Evolutionary conservation across 225 moss, liverwort and hornwort genomes (phyloP).

Genomic region (Physcomitrium patens): DNA sequence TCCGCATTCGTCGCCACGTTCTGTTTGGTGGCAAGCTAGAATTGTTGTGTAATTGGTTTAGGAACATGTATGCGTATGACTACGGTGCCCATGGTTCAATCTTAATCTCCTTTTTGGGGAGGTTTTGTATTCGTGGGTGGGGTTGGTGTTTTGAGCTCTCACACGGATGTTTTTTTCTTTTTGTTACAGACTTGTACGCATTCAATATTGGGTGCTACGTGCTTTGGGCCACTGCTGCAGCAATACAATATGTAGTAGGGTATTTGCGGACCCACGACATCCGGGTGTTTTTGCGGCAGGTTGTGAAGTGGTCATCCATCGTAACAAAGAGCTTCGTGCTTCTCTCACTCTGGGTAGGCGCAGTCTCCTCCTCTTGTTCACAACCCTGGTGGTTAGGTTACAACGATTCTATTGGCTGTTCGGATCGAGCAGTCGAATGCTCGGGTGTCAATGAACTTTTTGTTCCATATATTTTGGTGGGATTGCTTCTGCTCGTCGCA

Average conservation of each 20-base stretch:
- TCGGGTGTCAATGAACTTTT: neutral
- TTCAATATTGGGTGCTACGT: conserved; percentile 99
- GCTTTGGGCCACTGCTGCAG: conserved; percentile 91
- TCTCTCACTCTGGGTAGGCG: conserved; percentile 85
- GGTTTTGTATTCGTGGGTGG: neutral
- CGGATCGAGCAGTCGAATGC: neutral
- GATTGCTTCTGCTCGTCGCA: neutral
- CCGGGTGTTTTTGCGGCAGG: conserved; percentile 81
- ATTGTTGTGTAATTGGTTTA: neutral
- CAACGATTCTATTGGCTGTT: neutral
- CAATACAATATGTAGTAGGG: conserved; percentile 78
- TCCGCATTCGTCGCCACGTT: conserved; percentile 1
- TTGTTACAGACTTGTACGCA: conserved; percentile 85
- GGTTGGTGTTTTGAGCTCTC: conserved; percentile 11
- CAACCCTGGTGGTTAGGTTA: neutral
- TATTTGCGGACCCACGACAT: conserved; percentile 89
- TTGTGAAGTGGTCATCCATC: conserved; percentile 96
- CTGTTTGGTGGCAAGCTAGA: conserved; percentile 12
- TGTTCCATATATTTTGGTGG: neutral
- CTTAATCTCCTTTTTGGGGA: neutral
- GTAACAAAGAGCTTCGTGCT: conserved; percentile 90
- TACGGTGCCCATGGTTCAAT: neutral
- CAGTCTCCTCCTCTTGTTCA: conserved; percentile 10
- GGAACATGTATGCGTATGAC: too few relatives aligned
- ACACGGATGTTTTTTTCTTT: conserved; percentile 7